Base-by-base conservation (phyloP, 345 rosid species). In the Excoecaria agallocha region DNA sequence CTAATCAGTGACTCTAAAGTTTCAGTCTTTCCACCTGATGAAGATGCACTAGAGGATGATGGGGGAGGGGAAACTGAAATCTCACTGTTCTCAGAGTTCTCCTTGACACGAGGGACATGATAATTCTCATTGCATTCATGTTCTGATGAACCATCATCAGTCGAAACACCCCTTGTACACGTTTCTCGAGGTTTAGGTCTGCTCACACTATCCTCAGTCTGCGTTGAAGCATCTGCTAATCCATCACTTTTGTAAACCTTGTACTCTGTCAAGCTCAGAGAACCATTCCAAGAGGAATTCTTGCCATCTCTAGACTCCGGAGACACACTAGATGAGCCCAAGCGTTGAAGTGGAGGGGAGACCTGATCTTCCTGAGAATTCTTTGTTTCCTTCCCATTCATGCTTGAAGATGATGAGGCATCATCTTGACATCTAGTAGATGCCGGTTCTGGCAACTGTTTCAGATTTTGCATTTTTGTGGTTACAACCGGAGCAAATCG, bases 1-100 rank as follows among this genome's bases (percentile, higher is more conserved):
- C 92, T 86, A 73, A 95, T 93, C 55, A 95, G 69, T 70, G 99
- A 91, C 79, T 95, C 98, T 84, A 95, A 87, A 20, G 98, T 91
- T 75, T 95, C 93, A 1, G 88, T 87, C 87, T 88, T 93, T 70
- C 89, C 89, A 22, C 88, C 90, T 0, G 88, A 79, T 12, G 98
- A 84, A 12, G 97, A 95, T 6, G 88, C 90, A 46, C 92, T 86
- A 58, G 89, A 85, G 12, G 97, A 80, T 41, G 89, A 79, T 8
- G 84, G 88, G 8, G 87, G 96, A 25, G 97, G 97, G 9, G 97
- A 91, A 66, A 82, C 87, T 0, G 88, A 81, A 85, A 82, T 86
- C 75, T 86, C 86, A 38, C 85, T 78, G 39, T 80, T 83, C 69
- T 88, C 89, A 0, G 84, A 79, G 52, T 66, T 83, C 61, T 89